Base-by-base conservation (phyloP, 2,329 filamentous ascomycete genomes). In the Leptographium flavum region DNA sequence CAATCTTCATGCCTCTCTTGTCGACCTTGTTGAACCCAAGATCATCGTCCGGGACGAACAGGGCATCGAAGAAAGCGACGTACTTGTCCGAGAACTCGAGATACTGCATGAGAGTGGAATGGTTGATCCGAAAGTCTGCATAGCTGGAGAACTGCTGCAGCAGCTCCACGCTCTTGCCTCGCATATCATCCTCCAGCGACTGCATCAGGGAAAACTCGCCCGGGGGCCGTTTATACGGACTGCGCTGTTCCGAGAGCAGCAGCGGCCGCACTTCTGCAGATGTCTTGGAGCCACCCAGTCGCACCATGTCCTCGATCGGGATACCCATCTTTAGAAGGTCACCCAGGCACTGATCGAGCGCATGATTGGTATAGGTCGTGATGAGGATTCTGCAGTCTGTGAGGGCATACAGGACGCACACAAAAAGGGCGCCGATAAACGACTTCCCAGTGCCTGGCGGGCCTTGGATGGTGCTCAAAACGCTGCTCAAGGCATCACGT, bases 321-420 rank as follows among this genome's bases (percentile, higher is more conserved):
- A 86, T 74, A 0, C 77, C 78, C 28, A 76, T 71, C 1, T 75
- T 62, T 3, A 77, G 60, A 0, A 85, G 57, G 35, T 86, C 80
- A 48, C 78, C 73, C 0, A 83, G 57, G 39, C 83, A 79, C 56
- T 86, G 69, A 43, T 82, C 76, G 0, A 80, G 59, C 0, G 78
- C 76, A 50, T 83, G 79, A 43, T 84, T 82, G 0, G 80, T 86
- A 47, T 76, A 86, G 23, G 73, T 77, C 2, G 83, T 57, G 0
- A 87, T 71, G 0, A 88, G 63, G 0, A 87, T 71, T 0, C 57
- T 72, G 25, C 72, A 63, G 0, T 52, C n/a, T 19, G 0, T 71
- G 75, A 5, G 65, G 53, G 1, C 72, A 56, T 32, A 32, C 13
- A 32, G 10, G 13, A 19, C 76, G 31, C 30, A 4, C 31, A 27